Base-by-base conservation (phyloP, 2,329 filamentous ascomycete species). In the Fusarium sp. region DNA sequence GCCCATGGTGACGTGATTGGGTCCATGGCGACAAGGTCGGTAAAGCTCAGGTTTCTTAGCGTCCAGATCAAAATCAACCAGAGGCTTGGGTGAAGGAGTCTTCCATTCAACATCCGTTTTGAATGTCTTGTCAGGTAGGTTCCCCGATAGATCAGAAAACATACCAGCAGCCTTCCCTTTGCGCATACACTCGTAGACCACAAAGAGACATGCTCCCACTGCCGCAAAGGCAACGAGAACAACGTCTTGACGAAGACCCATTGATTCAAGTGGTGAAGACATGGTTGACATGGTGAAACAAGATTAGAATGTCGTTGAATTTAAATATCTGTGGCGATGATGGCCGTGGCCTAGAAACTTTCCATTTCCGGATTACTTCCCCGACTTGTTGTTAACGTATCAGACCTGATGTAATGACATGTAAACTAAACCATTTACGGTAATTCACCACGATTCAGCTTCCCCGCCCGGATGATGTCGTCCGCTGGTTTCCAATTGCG, bases 1-100 rank as follows among this genome's bases (percentile, higher is more conserved):
- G 1, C 73, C 72, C 73, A 75, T 75, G 2, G 70, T 75, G 19
- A 75, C 50, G 9, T 75, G 70, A 3, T 59, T 71, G 2, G 52
- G 67, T 10, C 73, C 70, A 40, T 73, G 73, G n/a, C 67, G 73
- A 25, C 64, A 75, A 0, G 72, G 73, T 6, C 72, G 64, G 35
- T 75, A 75, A 0, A 72, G 50, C 15, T 73, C 61, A 3, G 71
- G 71, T 1, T 64, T 70, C 19, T 58, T 73, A 5, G n/a, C 38
- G 6, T 73, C 66, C 1, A 73, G 32, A 7, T 73, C 70, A n/a
- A 73, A 73, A 10, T 71, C 53, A 0, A 44, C 1, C 0, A 73
- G 54, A 1, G 70, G 59, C 6, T 61, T 58, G 0, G 71, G 71
- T 0, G 53, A 25, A 8, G 71, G 70, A 1, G 70, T 79, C 11